Conservation (phyloP, 805 yeast genomes). For the Lipomyces kockii region DNA sequence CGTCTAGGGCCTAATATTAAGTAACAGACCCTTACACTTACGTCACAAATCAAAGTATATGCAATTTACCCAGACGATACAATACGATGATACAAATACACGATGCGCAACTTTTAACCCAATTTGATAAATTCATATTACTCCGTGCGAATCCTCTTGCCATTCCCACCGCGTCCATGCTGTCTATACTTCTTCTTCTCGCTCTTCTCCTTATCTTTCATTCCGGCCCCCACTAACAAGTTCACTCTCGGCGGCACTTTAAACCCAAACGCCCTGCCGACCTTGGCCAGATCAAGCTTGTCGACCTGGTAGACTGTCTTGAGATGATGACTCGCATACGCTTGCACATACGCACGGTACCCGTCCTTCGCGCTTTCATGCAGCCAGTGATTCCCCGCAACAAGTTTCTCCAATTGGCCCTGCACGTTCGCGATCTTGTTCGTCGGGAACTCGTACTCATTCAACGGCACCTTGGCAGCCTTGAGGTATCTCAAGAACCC, state of each 20-base stretch:
- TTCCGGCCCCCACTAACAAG: slow-evolving; percentile 89
- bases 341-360: slow-evolving; percentile 93
- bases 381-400: slow-evolving; percentile 88
- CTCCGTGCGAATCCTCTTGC: slow-evolving; percentile 1
- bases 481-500: slow-evolving; percentile 94
- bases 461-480: slow-evolving; percentile 95
- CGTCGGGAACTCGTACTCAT: slow-evolving; percentile 95
- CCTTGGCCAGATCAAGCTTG: slow-evolving; percentile 89
- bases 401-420: slow-evolving; percentile 86
- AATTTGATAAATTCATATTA: slow-evolving; percentile 8
- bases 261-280: slow-evolving; percentile 94
- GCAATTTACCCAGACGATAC: not conserved
- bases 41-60: not conserved
- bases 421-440: slow-evolving; percentile 96
- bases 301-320: slow-evolving; percentile 97
- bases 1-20: not conserved
- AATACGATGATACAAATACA: not conserved
- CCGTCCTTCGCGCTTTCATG: slow-evolving; percentile 96
- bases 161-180: slow-evolving; percentile 14
- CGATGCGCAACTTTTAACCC: not conserved
- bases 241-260: slow-evolving; percentile 93
- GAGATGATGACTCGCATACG: slow-evolving; percentile 94
- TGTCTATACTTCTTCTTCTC: slow-evolving; percentile 17
- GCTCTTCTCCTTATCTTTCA: slow-evolving; percentile 16
- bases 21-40: not conserved